phyloP scores from a whole-genome alignment of 169 alveolate genomes.

The Eimeria brunetti region DNA sequence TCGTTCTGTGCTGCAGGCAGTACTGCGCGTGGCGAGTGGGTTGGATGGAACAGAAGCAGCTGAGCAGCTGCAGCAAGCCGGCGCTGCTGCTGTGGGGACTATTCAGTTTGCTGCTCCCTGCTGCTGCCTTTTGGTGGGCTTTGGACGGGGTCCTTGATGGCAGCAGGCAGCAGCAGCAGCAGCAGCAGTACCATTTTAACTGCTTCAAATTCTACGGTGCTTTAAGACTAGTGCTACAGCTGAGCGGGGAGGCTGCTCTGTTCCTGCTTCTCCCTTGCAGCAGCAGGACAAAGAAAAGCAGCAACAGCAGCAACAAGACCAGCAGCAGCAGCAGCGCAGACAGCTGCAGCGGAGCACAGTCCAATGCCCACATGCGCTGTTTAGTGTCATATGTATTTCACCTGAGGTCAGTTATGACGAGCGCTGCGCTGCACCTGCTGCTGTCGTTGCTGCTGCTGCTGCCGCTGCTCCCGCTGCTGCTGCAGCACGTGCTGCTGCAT shows the following conservation, averaged over 20 bases:
- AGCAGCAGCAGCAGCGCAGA: neutral
- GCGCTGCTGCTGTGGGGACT: conserved; percentile 52
- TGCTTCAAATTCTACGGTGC: conserved; percentile 26
- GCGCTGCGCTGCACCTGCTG: neutral
- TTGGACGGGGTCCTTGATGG: neutral
- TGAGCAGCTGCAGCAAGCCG: conserved; percentile 46
- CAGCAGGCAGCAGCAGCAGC: conserved; percentile 43
- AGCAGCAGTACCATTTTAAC: neutral
- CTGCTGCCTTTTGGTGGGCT: conserved; percentile 43
- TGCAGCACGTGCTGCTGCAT: neutral
- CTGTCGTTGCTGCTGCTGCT: conserved; percentile 23
- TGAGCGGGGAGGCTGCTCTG: conserved; percentile 31
- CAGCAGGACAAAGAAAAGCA: neutral
- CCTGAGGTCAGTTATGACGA: conserved; percentile 24
- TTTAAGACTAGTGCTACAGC: conserved; percentile 2
- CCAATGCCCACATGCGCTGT: neutral
- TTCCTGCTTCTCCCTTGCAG: conserved; percentile 16
- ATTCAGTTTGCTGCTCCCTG: conserved; percentile 59
- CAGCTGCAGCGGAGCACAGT: conserved; percentile 22
- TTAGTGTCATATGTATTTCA: conserved; percentile 13
- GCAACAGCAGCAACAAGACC: neutral
- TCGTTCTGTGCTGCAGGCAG: conserved; percentile 21
- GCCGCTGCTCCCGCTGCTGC: conserved; percentile 19
- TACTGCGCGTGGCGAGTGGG: conserved; percentile 53
- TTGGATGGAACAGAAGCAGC: conserved; percentile 28